Conservation (phyloP, 345 rosid genomes). For the Euphorbia pulcherrima region DNA sequence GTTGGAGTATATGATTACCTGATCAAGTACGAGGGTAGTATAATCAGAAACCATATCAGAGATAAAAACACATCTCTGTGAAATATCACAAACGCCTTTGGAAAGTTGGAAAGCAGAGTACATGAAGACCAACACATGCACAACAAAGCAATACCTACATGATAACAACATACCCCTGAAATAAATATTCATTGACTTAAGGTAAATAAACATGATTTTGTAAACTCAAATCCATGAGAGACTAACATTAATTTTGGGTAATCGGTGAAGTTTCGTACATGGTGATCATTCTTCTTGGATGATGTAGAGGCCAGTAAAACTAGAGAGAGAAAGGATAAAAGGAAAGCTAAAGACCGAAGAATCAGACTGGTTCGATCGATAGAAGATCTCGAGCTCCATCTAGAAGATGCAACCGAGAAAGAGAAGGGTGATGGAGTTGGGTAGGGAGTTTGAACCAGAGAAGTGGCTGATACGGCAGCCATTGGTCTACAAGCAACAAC, state of each 20-base stretch:
- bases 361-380: slow-evolving; percentile 30
- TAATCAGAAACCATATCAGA: slow-evolving; percentile 62
- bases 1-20: slow-evolving; percentile 30
- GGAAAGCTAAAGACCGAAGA: slow-evolving; percentile 47
- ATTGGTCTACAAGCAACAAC: slow-evolving; percentile 33
- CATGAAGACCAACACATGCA: slow-evolving; percentile 38
- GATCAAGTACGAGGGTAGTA: slow-evolving; percentile 60
- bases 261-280: slow-evolving; percentile 40
- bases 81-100: slow-evolving; percentile 63
- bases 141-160: slow-evolving; percentile 62
- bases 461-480: slow-evolving; percentile 34
- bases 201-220: not conserved
- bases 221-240: not conserved
- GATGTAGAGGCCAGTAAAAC: slow-evolving; percentile 45
- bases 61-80: slow-evolving; percentile 58
- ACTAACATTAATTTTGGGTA: slow-evolving; percentile 57
- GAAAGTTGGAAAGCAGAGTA: slow-evolving; percentile 65
- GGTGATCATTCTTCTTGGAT: slow-evolving; percentile 28
- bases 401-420: slow-evolving; percentile 38
- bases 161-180: not conserved
- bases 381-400: slow-evolving; percentile 40
- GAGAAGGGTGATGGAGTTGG: slow-evolving; percentile 65
- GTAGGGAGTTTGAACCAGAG: slow-evolving; percentile 33
- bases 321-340: slow-evolving; percentile 63
- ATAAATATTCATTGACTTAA: not conserved